Base-by-base conservation (phyloP, 768 basidiomycete genomes). In the Tylopilus subfusipes region DNA sequence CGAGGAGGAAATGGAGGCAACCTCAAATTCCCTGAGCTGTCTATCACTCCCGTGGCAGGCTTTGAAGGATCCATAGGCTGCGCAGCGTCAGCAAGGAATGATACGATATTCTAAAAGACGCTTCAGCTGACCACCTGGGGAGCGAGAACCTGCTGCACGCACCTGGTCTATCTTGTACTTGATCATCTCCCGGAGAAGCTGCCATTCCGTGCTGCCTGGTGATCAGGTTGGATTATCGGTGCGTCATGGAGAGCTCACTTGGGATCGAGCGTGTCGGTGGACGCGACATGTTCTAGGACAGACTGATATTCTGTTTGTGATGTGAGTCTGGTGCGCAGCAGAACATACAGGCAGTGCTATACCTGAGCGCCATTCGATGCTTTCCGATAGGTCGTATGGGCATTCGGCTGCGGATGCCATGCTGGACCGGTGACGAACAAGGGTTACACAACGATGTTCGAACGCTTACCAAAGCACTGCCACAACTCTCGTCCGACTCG, bases 1-100 rank as follows among this genome's bases (percentile, higher is more conserved):
- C 85, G 80, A 39, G 82, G 79, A 22, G 84, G 82, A 64, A 91
- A 92, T 2, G 92, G 88, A 13, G 89, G 82, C 13, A 88, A 69
- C 63, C 80, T 86, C 29, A 86, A 74, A 36, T 87, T 88, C 10
- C 84, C 90, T 16, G 74, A 73, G 51, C 29, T 56, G 38, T 70
- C 67, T 27, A 55, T 50, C 47, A 52, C 38, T 3, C 68, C 68
- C 3, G 66, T 42, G 67, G 76, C 29, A 77, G 76, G 64, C 67
- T 63, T 48, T n/a, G 77, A 75, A 43, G 74, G 72, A 50, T 79
- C 79, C 21, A 76, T 4, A 68, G 68, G 10, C 69, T 63, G 58
- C n/a, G 69, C 43, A 29, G 76, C 38, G 12, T 62, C 75, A 40
- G 72, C 63, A 50, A 82, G 71, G 70, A 81, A 84, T 12, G 76